Conservation (phyloP, 2,329 filamentous ascomycete species). For the Pestalotiopsis sp. region DNA sequence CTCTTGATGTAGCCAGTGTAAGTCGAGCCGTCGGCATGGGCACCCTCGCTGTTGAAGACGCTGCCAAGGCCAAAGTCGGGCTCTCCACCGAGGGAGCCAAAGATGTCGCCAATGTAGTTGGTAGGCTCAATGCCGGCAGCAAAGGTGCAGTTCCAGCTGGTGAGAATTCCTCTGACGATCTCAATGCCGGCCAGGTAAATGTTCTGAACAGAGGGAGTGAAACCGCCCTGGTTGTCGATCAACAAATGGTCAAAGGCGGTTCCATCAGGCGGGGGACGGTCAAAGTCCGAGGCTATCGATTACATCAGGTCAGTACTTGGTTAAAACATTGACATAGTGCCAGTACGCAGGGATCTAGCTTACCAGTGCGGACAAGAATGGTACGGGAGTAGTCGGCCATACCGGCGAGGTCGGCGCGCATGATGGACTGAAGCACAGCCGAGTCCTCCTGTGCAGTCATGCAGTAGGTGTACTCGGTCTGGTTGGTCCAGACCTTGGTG, state of each 20-base stretch:
- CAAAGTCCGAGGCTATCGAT: conserved; percentile 64
- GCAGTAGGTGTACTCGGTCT: conserved; percentile 64
- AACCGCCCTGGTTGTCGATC: conserved; percentile 63
- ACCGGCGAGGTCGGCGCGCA: conserved; percentile 59
- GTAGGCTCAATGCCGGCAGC: conserved; percentile 55
- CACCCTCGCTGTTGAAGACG: conserved; percentile 10
- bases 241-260: conserved; percentile 62
- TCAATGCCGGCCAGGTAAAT: conserved; percentile 67
- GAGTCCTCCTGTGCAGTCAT: conserved; percentile 75
- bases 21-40: neutral
- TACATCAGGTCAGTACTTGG: neutral
- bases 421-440: conserved; percentile 66
- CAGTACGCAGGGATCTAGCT: conserved; percentile 11
- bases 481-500: conserved; percentile 62
- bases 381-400: conserved; percentile 67
- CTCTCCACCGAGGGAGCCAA: conserved; percentile 66
- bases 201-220: conserved; percentile 64
- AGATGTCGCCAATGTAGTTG: conserved; percentile 74
- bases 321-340: neutral
- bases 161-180: conserved; percentile 66
- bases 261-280: conserved; percentile 64
- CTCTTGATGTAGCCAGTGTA: conserved; percentile 11
- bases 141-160: conserved; percentile 63
- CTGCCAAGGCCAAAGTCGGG: conserved; percentile 66
- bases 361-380: conserved; percentile 67